Percentiles rank a stretch among this genome's conserved stretches.
phyloP scores from a whole-genome alignment of 352 stramenopile genomes.

The Saprolegnia diclina region DNA sequence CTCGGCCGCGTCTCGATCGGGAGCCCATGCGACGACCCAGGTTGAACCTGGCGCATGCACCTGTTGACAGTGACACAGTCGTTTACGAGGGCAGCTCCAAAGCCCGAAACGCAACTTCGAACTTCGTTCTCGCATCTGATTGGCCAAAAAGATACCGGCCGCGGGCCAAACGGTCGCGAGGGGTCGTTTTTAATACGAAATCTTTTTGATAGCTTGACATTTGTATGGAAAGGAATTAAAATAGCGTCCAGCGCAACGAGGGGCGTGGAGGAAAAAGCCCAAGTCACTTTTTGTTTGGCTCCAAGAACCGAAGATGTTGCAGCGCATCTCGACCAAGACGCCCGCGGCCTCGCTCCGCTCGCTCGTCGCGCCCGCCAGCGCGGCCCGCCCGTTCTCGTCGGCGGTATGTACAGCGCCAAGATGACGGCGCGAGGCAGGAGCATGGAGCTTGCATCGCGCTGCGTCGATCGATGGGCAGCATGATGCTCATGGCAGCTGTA shows the following conservation, averaged over 20 bases:
- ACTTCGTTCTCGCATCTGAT: neutral
- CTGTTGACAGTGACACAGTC: neutral
- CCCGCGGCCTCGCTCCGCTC: constrained; percentile 32
- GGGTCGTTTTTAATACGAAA: neutral
- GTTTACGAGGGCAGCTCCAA: neutral
- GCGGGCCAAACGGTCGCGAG: neutral
- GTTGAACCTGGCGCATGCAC: neutral
- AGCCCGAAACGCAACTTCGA: neutral
- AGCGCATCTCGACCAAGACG: constrained; percentile 5
- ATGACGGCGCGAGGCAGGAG: constrained; percentile 31
- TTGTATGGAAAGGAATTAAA: neutral
- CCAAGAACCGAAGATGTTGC: neutral
- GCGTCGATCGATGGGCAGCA: neutral
- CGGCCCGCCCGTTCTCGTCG: constrained; percentile 31
- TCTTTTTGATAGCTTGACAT: neutral
- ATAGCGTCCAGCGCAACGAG: neutral
- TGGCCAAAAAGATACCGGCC: neutral
- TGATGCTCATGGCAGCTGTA: constrained; percentile 14
- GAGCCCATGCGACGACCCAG: no score
- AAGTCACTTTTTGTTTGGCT: constrained; percentile 9
- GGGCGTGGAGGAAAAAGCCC: neutral
- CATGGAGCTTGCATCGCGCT: neutral
- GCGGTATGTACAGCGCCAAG: neutral
- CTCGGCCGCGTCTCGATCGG: neutral
- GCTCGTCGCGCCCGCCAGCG: constrained; percentile 36